A percentile compares a stretch with the other conserved stretches of the same genome.
These are phyloP conservation scores for Plasmopara muralis DNA, from an alignment of 352 stramenopile species.

Conservation along the genomic window DNA sequence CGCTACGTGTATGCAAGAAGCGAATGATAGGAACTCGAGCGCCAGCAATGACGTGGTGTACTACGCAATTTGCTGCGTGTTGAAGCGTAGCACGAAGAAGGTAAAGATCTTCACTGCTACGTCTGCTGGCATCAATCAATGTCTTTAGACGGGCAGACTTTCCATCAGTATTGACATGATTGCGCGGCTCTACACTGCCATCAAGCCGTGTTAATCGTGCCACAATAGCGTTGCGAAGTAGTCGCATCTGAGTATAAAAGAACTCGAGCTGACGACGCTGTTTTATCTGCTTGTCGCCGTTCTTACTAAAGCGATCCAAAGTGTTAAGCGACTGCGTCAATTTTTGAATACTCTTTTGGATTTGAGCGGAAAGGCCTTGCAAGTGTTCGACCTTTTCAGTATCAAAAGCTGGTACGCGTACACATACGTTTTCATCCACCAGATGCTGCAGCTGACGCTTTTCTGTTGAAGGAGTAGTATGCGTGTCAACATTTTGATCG, in stretches of 20 bases:
- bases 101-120: conserved; percentile 45
- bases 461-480: conserved; percentile 21
- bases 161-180: conserved; percentile 6
- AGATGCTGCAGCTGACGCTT: conserved; percentile 38
- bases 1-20: conserved; percentile 49
- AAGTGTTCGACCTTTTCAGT: conserved; percentile 23
- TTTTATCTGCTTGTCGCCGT: conserved; percentile 21
- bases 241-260: conserved; percentile 33
- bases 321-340: conserved; percentile 31
- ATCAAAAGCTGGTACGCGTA: conserved; percentile 8
- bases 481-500: conserved; percentile 6
- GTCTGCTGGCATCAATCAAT: conserved; percentile 30
- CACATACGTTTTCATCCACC: conserved; percentile 22
- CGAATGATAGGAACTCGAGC: conserved; percentile 79
- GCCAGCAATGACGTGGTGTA: conserved; percentile 57
- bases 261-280: conserved; percentile 38
- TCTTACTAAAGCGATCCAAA: conserved; percentile 26
- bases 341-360: conserved; percentile 46
- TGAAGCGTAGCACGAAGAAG: conserved; percentile 37
- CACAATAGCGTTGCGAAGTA: conserved; percentile 30
- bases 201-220: conserved; percentile 15
- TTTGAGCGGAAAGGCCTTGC: conserved; percentile 34
- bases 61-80: conserved; percentile 41
- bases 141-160: conserved; percentile 27
- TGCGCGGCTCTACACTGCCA: conserved; percentile 6